A percentile compares a stretch with the other conserved stretches of the same genome.
phyloP scores from a whole-genome alignment of 306 rosid genomes.

The Cucurbita ficifolia region DNA sequence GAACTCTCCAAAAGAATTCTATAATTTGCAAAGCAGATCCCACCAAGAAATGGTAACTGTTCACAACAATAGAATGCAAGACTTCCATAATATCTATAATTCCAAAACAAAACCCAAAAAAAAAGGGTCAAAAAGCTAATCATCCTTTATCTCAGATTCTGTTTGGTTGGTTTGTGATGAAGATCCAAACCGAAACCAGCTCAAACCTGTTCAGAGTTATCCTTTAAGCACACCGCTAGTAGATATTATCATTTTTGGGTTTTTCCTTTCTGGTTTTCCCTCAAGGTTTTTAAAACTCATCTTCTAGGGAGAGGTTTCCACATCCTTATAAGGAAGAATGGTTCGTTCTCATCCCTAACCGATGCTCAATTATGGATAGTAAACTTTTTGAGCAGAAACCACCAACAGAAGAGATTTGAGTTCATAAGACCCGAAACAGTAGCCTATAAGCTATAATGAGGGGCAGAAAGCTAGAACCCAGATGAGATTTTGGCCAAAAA shows the following conservation, averaged over 20 bases:
- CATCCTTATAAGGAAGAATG: no score
- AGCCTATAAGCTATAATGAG: slow-evolving; percentile 3
- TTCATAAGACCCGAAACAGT: slow-evolving; percentile 26
- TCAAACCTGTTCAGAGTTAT: slow-evolving; percentile 43
- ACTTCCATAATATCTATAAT: not conserved
- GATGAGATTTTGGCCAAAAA: not conserved
- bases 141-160: slow-evolving; percentile 80
- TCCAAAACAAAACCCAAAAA: not conserved
- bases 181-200: slow-evolving; percentile 35
- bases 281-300: no score
- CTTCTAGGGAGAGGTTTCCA: no score
- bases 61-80: slow-evolving; percentile 1
- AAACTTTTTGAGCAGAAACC: not conserved
- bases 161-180: slow-evolving; percentile 58
- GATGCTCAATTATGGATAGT: not conserved
- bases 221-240: not conserved
- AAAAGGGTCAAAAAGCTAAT: slow-evolving; percentile 49
- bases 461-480: not conserved
- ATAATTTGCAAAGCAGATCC: slow-evolving; percentile 8
- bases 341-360: no score
- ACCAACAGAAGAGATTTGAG: not conserved
- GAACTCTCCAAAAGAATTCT: not conserved
- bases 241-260: no score
- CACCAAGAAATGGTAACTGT: slow-evolving; percentile 23
- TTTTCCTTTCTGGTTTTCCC: no score